A percentile compares a stretch with the other conserved stretches of the same genome.
Evolutionary conservation across 208 protist species (phyloP).

Genomic region (Leishmania aethiopica): DNA sequence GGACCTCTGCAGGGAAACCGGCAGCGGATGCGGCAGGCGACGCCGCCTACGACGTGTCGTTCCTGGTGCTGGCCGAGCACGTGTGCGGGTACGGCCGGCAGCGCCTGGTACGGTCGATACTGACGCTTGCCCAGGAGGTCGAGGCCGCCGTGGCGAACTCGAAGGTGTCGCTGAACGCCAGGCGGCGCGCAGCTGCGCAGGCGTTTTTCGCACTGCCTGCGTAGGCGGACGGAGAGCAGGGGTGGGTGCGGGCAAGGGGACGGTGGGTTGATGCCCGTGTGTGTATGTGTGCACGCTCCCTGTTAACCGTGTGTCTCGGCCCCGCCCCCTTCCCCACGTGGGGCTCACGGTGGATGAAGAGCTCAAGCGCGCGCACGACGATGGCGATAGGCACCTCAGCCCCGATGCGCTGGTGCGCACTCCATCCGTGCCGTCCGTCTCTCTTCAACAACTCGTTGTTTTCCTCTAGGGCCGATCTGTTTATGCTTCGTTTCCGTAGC

Average conservation of each 20-base stretch:
- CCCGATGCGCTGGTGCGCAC: neutral
- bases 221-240: neutral
- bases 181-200: constrained; percentile 38
- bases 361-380: neutral
- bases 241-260: neutral
- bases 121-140: constrained; percentile 96
- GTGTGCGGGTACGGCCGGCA: constrained; percentile 94
- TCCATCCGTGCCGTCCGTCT: neutral
- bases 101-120: constrained; percentile 97
- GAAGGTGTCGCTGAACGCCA: constrained; percentile 83
- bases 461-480: neutral
- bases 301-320: neutral
- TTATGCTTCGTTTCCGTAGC: neutral
- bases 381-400: neutral
- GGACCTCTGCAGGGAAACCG: neutral
- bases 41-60: constrained; percentile 12
- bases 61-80: constrained; percentile 70
- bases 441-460: neutral
- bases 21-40: neutral
- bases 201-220: constrained; percentile 32
- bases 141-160: constrained; percentile 96
- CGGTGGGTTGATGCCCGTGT: neutral
- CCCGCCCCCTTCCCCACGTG: neutral
- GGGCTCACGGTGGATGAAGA: neutral
- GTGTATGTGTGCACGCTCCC: neutral